Percentiles rank a stretch among this genome's conserved stretches.
phyloP scores from a whole-genome alignment of 352 stramenopile species.

The Phytopythium oedochilum region DNA sequence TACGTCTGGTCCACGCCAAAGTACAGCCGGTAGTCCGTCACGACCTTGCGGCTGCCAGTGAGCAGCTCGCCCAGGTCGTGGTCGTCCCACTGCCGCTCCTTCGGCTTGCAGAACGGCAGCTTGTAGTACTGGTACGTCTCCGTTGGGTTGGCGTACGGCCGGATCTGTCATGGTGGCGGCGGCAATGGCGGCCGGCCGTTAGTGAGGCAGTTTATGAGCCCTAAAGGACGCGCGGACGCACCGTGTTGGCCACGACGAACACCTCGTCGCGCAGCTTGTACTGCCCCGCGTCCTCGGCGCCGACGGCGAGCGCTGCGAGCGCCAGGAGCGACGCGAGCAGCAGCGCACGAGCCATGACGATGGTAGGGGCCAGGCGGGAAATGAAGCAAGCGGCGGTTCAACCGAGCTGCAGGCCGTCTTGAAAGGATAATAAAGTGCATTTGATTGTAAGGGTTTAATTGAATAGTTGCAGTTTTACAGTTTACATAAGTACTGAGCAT shows the following conservation, averaged over 20 bases:
- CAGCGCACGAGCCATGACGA: neutral
- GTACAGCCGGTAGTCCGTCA: slow-evolving; percentile 81
- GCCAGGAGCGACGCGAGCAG: neutral
- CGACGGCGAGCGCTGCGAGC: neutral
- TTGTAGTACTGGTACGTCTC: slow-evolving; percentile 99
- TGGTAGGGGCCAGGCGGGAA: neutral
- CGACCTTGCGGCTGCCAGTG: slow-evolving; percentile 92
- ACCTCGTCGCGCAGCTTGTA: slow-evolving; percentile 64
- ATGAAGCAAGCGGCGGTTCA: neutral
- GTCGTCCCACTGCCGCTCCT: slow-evolving; percentile 82
- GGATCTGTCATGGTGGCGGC: slow-evolving; percentile 53
- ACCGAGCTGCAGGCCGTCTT: no score
- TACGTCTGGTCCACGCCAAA: slow-evolving; percentile 83
- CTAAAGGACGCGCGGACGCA: no score
- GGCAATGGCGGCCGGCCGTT: no score
- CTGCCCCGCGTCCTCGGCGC: slow-evolving; percentile 18
- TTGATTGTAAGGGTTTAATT: no score
- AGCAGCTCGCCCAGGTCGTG: slow-evolving; percentile 94
- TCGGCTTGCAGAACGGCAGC: slow-evolving; percentile 93
- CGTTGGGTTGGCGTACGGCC: slow-evolving; percentile 96
- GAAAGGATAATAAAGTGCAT: no score
- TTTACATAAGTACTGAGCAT: no score
- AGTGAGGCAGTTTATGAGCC: no score
- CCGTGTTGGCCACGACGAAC: slow-evolving; percentile 67
- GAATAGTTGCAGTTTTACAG: no score